phyloP scores from a whole-genome alignment of 2,329 filamentous ascomycete genomes.

The Coniochaeta sp. region DNA sequence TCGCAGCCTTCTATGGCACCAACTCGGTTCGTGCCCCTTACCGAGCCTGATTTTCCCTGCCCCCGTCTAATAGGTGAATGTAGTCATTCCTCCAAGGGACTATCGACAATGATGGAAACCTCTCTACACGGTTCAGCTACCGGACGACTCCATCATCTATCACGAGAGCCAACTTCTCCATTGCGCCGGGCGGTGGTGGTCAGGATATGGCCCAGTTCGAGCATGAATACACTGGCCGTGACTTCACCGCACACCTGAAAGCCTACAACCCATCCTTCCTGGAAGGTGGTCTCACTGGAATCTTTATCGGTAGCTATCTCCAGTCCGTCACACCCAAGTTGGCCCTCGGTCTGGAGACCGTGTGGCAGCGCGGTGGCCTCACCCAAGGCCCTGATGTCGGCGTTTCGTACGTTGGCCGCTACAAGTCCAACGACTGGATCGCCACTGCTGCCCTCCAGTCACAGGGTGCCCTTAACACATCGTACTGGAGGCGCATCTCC shows the following conservation, averaged over 20 bases:
- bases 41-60: slow-evolving; percentile 6
- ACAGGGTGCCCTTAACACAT: slow-evolving; percentile 79
- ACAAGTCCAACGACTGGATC: slow-evolving; percentile 89
- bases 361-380: slow-evolving; percentile 84
- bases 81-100: slow-evolving; percentile 95
- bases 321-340: slow-evolving; percentile 86
- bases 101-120: slow-evolving; percentile 82
- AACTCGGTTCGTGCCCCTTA: slow-evolving; percentile 56
- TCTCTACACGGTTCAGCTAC: slow-evolving; percentile 88
- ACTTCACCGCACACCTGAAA: slow-evolving; percentile 92
- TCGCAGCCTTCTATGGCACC: slow-evolving; percentile 88
- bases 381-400: slow-evolving; percentile 85
- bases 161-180: slow-evolving; percentile 81
- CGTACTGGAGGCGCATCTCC: slow-evolving; percentile 88
- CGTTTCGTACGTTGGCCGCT: slow-evolving; percentile 82
- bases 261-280: slow-evolving; percentile 91
- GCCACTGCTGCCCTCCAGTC: slow-evolving; percentile 84
- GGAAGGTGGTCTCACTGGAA: slow-evolving; percentile 87
- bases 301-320: slow-evolving; percentile 92
- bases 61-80: neutral
- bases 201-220: slow-evolving; percentile 91
- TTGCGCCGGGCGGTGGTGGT: slow-evolving; percentile 60
- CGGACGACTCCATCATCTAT: slow-evolving; percentile 67
- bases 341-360: slow-evolving; percentile 80
- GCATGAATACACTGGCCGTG: slow-evolving; percentile 87